phyloP scores from a whole-genome alignment of 805 yeast genomes.

The Metschnikowia bowlesiae region DNA sequence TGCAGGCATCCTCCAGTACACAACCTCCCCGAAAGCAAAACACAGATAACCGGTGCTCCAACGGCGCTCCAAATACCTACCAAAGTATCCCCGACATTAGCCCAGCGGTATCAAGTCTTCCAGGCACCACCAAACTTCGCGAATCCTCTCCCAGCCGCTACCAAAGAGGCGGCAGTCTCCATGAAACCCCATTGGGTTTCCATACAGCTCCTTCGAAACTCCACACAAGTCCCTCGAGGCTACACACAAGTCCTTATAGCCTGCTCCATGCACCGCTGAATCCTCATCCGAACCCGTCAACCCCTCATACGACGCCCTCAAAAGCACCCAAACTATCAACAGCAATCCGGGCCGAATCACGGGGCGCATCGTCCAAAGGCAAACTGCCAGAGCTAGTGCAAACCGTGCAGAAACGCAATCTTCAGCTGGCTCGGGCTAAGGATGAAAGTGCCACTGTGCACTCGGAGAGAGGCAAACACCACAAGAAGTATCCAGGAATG shows the following conservation, averaged over 20 bases:
- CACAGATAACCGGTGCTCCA: constrained; percentile 9
- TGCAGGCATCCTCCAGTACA: not conserved
- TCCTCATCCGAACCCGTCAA: not conserved
- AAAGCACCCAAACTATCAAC: constrained; percentile 17
- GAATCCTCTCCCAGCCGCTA: too few species aligned
- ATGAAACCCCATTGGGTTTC: constrained; percentile 10
- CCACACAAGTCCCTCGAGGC: not conserved
- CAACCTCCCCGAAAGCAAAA: constrained; percentile 10
- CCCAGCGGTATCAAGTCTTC: too few species aligned
- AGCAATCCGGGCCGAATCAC: constrained; percentile 22
- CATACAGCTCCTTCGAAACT: constrained; percentile 19
- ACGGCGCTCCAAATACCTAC: constrained; percentile 10
- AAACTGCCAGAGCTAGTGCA: constrained; percentile 1
- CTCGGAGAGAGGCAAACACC: constrained; percentile 4
- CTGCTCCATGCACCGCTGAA: constrained; percentile 19
- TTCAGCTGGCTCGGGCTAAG: constrained; percentile 7
- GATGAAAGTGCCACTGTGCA: constrained; percentile 1
- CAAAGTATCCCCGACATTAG: too few species aligned
- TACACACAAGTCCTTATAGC: constrained; percentile 9
- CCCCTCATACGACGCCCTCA: constrained; percentile 15
- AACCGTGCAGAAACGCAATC: constrained; percentile 10
- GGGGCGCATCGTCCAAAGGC: constrained; percentile 5
- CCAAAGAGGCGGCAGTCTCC: not conserved
- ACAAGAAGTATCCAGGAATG: constrained; percentile 8
- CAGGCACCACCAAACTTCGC: too few species aligned